phyloP scores from a whole-genome alignment of 768 basidiomycete genomes.

The Pleurotus sapidus region DNA sequence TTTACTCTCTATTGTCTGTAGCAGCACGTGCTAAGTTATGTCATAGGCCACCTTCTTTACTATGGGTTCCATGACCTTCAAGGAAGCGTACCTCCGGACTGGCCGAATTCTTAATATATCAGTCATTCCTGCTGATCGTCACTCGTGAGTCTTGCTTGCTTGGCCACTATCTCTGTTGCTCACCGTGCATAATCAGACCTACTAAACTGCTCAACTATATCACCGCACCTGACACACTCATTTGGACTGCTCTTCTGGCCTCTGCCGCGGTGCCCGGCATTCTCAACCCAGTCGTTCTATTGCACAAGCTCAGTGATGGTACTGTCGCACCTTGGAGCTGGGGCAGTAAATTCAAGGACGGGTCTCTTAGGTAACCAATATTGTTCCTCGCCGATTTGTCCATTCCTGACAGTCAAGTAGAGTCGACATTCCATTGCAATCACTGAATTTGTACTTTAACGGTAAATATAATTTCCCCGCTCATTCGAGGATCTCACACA shows the following conservation, averaged over 20 bases:
- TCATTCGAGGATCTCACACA: slow-evolving; percentile 3
- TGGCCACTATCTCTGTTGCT: no score
- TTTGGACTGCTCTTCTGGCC: slow-evolving; percentile 79
- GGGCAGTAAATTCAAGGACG: slow-evolving; percentile 93
- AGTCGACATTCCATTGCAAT: slow-evolving; percentile 93
- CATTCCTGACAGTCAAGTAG: slow-evolving; percentile 31
- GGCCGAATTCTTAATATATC: slow-evolving; percentile 93
- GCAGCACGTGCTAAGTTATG: not conserved
- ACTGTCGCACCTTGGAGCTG: slow-evolving; percentile 89
- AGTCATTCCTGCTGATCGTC: slow-evolving; percentile 85
- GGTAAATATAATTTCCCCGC: slow-evolving; percentile 34
- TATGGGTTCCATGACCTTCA: slow-evolving; percentile 90
- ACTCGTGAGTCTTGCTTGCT: slow-evolving; percentile 51
- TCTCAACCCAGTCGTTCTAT: slow-evolving; percentile 89
- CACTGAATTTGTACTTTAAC: slow-evolving; percentile 86
- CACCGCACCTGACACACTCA: slow-evolving; percentile 89
- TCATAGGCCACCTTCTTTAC: slow-evolving; percentile 84
- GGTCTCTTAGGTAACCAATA: slow-evolving; percentile 66
- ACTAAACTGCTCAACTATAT: slow-evolving; percentile 96
- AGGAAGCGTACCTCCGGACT: slow-evolving; percentile 90
- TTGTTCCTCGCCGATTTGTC: slow-evolving; percentile 5
- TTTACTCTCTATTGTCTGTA: not conserved
- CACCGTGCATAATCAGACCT: slow-evolving; percentile 46
- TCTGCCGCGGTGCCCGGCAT: slow-evolving; percentile 96
- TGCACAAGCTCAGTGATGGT: slow-evolving; percentile 86